Percentiles rank a stretch among this genome's conserved stretches.
Evolutionary conservation across 768 basidiomycete species (phyloP).

Genomic region (Nidularia pulvinata): DNA sequence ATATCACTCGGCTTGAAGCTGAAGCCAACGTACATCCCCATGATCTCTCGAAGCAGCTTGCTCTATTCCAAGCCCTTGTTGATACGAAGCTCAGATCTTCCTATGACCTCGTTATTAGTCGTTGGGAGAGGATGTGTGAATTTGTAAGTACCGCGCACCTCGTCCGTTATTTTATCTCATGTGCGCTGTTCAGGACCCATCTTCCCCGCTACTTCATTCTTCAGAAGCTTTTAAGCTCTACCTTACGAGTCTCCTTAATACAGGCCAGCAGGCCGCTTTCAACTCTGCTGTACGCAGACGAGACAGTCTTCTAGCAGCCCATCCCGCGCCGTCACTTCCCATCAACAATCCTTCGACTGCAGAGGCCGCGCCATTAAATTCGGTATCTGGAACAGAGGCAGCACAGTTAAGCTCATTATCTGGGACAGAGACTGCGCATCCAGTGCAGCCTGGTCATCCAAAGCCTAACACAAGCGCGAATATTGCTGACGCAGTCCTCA

Average conservation of each 20-base stretch:
- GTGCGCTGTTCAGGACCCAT: conserved; percentile 47
- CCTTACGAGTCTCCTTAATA: conserved; percentile 61
- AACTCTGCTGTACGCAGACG: conserved; percentile 67
- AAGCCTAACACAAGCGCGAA: conserved; percentile 24
- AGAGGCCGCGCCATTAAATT: no score
- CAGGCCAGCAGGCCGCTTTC: conserved; percentile 55
- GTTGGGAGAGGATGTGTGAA: conserved; percentile 86
- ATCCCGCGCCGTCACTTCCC: conserved; percentile 7
- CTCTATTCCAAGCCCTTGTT: conserved; percentile 65
- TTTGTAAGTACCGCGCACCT: conserved; percentile 53
- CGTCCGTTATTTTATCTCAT: conserved; percentile 4
- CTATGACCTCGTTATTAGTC: conserved; percentile 69
- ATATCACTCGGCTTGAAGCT: conserved; percentile 73
- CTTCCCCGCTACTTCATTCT: conserved; percentile 70
- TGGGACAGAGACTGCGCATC: no score
- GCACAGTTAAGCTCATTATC: no score
- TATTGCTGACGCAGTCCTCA: conserved; percentile 49
- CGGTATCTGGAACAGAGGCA: no score
- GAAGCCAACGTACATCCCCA: conserved; percentile 75
- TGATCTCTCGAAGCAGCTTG: conserved; percentile 69
- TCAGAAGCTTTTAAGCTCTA: conserved; percentile 79
- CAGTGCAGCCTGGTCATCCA: no score
- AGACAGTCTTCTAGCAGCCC: conserved; percentile 56
- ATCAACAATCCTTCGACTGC: no score
- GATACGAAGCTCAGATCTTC: conserved; percentile 67